Percentiles rank a stretch among this genome's conserved stretches.
Evolutionary conservation across 2,329 filamentous ascomycete genomes (phyloP).

Genomic region (Phialophora macrospora): DNA sequence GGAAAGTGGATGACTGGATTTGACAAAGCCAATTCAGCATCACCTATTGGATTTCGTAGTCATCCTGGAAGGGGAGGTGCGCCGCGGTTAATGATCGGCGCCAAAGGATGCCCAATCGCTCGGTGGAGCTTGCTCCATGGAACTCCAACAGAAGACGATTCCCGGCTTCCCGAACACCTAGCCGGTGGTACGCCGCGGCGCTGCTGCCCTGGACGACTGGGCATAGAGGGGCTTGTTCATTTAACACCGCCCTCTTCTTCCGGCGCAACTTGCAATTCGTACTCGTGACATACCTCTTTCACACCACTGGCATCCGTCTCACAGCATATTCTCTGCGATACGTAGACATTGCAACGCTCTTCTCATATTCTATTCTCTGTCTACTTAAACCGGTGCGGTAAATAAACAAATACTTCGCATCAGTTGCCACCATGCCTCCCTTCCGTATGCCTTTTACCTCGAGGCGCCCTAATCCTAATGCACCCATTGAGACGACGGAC

Average conservation of each 20-base stretch:
- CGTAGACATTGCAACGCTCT: constrained; percentile 11
- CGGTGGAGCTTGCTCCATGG: background rate
- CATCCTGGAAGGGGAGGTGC: background rate
- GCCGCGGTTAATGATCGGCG: constrained; percentile 23
- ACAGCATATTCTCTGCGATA: constrained; percentile 21
- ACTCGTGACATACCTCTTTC: constrained; percentile 15
- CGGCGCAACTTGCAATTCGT: constrained; percentile 9
- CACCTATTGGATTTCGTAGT: constrained; percentile 9
- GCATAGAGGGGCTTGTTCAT: background rate
- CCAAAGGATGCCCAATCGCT: constrained; percentile 16
- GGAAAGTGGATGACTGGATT: constrained; percentile 22
- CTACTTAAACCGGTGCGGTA: constrained; percentile 8
- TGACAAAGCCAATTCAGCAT: constrained; percentile 17
- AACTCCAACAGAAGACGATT: constrained; percentile 3
- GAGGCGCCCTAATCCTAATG: constrained; percentile 57
- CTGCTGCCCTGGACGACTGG: constrained; percentile 2
- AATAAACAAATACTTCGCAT: constrained; percentile 1
- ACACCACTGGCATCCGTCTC: constrained; percentile 11
- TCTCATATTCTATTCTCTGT: constrained; percentile 13
- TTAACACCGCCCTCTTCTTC: constrained; percentile 12
- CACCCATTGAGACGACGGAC: constrained; percentile 52
- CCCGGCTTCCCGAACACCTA: constrained; percentile 11
- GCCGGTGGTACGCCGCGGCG: constrained; percentile 10
- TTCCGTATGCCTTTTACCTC: constrained; percentile 73
- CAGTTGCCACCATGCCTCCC: constrained; percentile 59